phyloP scores from a whole-genome alignment of 2,329 filamentous ascomycete genomes.

The Sporothrix phasma region DNA sequence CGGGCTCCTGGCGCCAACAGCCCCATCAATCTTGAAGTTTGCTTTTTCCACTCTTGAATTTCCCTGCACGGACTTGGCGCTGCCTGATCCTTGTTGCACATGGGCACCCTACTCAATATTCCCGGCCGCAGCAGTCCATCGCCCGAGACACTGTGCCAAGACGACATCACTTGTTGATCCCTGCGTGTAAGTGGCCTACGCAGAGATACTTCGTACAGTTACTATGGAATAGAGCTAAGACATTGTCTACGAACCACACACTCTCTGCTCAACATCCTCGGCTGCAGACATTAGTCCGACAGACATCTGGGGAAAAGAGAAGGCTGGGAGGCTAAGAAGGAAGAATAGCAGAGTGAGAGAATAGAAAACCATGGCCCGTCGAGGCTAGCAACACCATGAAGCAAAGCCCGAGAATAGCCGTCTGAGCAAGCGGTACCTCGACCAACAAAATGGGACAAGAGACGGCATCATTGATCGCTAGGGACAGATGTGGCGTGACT shows the following conservation, averaged over 20 bases:
- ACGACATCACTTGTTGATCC: not conserved
- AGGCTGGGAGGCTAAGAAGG: too few relatives aligned
- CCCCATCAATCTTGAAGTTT: too few relatives aligned
- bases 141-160: slow-evolving; percentile 11
- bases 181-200: not conserved
- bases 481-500: too few relatives aligned
- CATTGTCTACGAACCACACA: not conserved
- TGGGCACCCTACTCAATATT: too few relatives aligned
- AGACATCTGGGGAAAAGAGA: not conserved
- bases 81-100: not conserved
- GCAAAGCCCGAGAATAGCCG: not conserved
- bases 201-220: too few relatives aligned
- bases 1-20: too few relatives aligned
- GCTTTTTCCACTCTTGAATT: not conserved
- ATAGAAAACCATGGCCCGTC: not conserved
- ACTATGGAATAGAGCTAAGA: not conserved
- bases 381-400: not conserved
- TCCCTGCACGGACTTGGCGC: not conserved
- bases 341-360: not conserved
- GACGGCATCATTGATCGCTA: too few relatives aligned
- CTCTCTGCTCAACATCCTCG: too few relatives aligned
- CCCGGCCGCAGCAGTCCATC: not conserved
- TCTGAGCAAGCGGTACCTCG: not conserved
- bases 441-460: not conserved
- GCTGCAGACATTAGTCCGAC: too few relatives aligned